Evolutionary conservation across 257 asterid genomes (phyloP), one percentile per base, ranked within the genome.

Genomic region (Lantana camara): DNA sequence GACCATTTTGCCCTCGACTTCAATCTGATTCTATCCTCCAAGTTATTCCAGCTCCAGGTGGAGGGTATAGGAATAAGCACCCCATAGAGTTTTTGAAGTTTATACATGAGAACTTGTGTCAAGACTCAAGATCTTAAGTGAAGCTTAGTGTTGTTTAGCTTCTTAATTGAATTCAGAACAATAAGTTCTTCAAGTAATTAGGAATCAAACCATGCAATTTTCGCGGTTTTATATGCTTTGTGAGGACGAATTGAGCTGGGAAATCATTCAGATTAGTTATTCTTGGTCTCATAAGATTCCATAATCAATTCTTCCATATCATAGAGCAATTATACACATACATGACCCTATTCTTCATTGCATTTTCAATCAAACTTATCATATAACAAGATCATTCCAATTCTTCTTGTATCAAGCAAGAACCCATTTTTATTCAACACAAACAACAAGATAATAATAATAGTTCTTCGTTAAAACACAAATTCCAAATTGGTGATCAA

Each of bases 121-220:
- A 69, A 60, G 46, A 60, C 37, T 30, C 46, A 69, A 60, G 46
- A 60, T 49, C 11, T 48, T 7, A 46, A 35, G 23, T 17, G 14
- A 10, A 22, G 47, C 61, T 5, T 4, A 51, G 10, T 20, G 13
- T 29, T 17, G 61, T 56, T 65, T 16, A 20, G 17, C 27, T 24
- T 60, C 45, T 46, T 19, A 68, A 23, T 12, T 11, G 19, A 27
- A 20, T 13, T 41, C 3, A 47, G 27, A 7, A 49, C 19, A 27
- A 44, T 15, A 51, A 41, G 5, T 44, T 52, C 58, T 44, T 8
- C 35, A 34, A 38, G 17, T 7, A 27, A 27, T 27, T 27, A 27
- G 32, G 32, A 27, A 27, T 27, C 5, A 27, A 27, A 2, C 32
- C 32, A 27, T 2, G 2, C 32, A n/a, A n/a, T n/a, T 30, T 30